Conservation (phyloP, 305 asterid species). For the Solanum chacoense region DNA sequence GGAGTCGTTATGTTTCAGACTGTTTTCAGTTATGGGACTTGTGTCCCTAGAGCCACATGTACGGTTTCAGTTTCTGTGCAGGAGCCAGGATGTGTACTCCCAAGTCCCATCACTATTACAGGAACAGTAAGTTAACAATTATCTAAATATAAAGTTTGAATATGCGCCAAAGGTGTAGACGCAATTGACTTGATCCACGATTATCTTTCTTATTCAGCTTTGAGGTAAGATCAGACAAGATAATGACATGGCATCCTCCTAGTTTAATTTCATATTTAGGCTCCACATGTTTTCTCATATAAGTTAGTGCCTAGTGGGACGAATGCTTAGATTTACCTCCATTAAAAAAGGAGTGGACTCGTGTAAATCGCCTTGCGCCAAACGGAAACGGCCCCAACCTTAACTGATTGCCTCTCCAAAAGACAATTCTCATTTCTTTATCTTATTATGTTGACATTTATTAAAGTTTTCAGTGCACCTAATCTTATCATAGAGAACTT, state of each 20-base stretch:
- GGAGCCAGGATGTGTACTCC: background rate
- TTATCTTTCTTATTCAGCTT: background rate
- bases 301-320: background rate
- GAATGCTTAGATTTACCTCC: background rate
- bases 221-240: background rate
- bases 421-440: background rate
- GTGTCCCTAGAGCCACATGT: background rate
- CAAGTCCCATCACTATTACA: background rate
- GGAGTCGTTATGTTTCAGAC: background rate
- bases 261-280: background rate
- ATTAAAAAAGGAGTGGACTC: background rate
- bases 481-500: background rate
- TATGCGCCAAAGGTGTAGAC: background rate
- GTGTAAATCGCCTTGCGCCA: background rate
- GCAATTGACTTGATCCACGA: background rate
- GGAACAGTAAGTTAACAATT: background rate
- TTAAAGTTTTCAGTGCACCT: background rate
- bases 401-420: background rate
- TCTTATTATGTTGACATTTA: background rate
- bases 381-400: background rate
- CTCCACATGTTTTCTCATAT: background rate
- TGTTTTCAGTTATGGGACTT: background rate
- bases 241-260: background rate
- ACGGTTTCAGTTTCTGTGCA: background rate
- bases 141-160: background rate